Evolutionary conservation across 1,284 basidiomycete species (phyloP), one percentile per base, ranked within the genome.

Genomic region (Sphaerobolus stellatus): DNA sequence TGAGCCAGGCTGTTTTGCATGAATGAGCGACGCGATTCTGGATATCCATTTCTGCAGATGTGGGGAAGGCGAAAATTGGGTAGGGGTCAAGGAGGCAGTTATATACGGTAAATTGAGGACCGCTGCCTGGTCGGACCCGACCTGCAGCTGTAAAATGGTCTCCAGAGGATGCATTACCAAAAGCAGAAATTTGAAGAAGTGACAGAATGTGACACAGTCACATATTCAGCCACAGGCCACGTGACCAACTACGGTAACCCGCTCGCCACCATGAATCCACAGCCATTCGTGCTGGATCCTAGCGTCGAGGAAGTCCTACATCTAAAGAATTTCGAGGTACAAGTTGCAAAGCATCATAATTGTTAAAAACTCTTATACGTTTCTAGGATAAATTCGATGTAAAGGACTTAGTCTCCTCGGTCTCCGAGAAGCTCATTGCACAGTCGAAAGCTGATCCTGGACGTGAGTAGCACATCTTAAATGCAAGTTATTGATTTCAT

Each of bases 381-480:
- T 22, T 52, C 30, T 63, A 94, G 90, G 88, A 88, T 58, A 90
- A 92, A 71, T 98, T 97, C 71, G 89, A 94, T 66, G 86, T 92
- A 50, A 91, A 92, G 60, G 93, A 96, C 59, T 95, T 97, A 63
- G 81, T 98, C 49, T 85, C 86, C 22, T 80, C 83, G 7, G 78
- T 94, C 50, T 94, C 91, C 16, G 93, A 96, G 71, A 90, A 84
- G 68, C 78, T 94, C 49, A 94, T 97, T 53, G 72, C 84, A 18
- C 83, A 90, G 60, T 94, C 92, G 41, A 92, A 92, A 68, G 80
- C 80, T 22, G 83, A 86, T 62, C 77, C 92, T 20, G 92, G 90
- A 48, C 91, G 92, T 94, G 73, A 62, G 92, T 82, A 14, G 5
- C 38, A 48, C 45, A 33, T 50, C 54, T 43, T 7, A 34, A 29